These are phyloP conservation scores for Rhododendron vialii DNA, from an alignment of 148 eudicot genomes.

Conservation along the genomic window DNA sequence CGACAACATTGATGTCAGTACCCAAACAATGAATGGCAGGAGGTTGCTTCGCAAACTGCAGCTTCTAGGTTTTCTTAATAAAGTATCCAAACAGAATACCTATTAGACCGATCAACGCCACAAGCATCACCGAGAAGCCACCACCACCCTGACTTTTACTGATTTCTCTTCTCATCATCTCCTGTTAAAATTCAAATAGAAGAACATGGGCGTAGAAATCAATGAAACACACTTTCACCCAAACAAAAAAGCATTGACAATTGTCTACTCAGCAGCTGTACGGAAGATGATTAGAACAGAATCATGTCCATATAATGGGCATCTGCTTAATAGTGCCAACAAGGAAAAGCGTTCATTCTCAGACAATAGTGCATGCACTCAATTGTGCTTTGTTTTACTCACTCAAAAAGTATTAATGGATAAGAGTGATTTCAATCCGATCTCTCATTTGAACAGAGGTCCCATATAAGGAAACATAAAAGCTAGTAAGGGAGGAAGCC, in stretches of 20 bases:
- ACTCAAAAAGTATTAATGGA: neutral
- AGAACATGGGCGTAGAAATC: neutral
- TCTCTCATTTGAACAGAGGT: neutral
- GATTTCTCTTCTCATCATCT: conserved; percentile 13
- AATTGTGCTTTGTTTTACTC: neutral
- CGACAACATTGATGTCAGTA: neutral
- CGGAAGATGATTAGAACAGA: neutral
- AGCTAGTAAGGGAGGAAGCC: neutral
- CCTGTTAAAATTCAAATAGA: neutral
- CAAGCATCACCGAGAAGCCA: conserved; percentile 38
- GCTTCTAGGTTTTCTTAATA: conserved; percentile 17
- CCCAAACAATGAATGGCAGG: conserved; percentile 7
- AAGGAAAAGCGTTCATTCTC: neutral
- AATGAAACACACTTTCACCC: neutral
- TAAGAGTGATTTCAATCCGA: neutral
- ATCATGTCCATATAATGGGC: neutral
- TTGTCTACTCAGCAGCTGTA: neutral
- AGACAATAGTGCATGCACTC: neutral
- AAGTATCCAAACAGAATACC: conserved; percentile 58
- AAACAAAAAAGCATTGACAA: neutral
- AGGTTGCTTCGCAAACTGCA: neutral
- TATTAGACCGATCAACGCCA: conserved; percentile 52
- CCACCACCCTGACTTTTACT: conserved; percentile 23
- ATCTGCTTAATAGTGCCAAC: neutral
- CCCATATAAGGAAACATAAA: neutral